Evolutionary conservation across 495 filamentous ascomycete genomes (phyloP).

Genomic region (Pyronema domesticum): DNA sequence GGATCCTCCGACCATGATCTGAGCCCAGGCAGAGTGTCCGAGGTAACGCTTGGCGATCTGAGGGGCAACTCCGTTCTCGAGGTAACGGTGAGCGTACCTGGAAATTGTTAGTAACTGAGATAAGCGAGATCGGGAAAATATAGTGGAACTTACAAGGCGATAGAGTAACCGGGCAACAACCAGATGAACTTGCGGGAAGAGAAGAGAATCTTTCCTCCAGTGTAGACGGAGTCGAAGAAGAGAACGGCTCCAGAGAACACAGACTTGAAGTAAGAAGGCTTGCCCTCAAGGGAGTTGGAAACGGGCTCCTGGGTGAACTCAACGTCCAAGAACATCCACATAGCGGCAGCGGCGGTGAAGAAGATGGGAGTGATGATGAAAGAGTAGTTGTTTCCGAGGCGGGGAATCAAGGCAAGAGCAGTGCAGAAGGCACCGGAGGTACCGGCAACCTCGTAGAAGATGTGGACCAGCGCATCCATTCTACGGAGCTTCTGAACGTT

Average conservation of each 20-base stretch:
- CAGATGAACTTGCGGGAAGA: slow-evolving; percentile 30
- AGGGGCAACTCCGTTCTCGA: slow-evolving; percentile 30
- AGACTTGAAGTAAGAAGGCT: slow-evolving; percentile 17
- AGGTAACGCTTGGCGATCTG: slow-evolving; percentile 28
- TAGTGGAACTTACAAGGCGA: slow-evolving; percentile 19
- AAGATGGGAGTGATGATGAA: slow-evolving; percentile 30
- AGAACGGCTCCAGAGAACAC: slow-evolving; percentile 23
- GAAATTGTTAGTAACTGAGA: no score
- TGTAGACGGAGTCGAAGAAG: slow-evolving; percentile 28
- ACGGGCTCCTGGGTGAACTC: slow-evolving; percentile 21
- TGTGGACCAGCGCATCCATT: slow-evolving; percentile 31
- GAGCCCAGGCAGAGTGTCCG: slow-evolving; percentile 28
- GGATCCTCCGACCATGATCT: slow-evolving; percentile 31
- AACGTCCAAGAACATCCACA: slow-evolving; percentile 28
- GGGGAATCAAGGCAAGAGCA: slow-evolving; percentile 28
- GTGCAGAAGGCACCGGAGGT: slow-evolving; percentile 30
- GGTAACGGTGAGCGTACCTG: slow-evolving; percentile 29
- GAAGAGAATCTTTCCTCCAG: slow-evolving; percentile 29
- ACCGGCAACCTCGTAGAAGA: slow-evolving; percentile 32
- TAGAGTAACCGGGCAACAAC: slow-evolving; percentile 30
- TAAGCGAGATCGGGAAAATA: no score
- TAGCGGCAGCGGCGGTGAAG: slow-evolving; percentile 25
- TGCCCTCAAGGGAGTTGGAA: background rate
- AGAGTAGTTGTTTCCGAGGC: slow-evolving; percentile 31
- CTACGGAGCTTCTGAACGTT: slow-evolving; percentile 30